A percentile compares a stretch with the other conserved stretches of the same genome.
These are phyloP conservation scores for Daldinia eschscholtzii DNA, from an alignment of 2,329 filamentous ascomycete genomes.

Conservation along the genomic window DNA sequence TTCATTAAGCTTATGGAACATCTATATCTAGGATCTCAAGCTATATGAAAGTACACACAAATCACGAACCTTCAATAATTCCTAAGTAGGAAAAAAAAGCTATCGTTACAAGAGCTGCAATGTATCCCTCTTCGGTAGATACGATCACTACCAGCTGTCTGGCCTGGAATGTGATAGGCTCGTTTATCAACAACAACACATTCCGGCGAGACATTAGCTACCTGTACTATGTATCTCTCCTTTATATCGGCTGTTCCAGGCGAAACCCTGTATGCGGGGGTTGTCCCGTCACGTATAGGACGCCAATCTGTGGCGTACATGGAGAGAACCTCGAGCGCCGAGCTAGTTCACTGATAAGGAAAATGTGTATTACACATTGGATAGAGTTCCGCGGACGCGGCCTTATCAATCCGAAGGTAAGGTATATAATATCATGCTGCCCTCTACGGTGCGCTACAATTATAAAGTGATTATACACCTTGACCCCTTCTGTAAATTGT, in stretches of 20 bases:
- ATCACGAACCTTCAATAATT: not conserved
- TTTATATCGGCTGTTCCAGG: constrained; percentile 16
- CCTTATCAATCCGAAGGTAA: constrained; percentile 7
- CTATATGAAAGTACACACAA: not conserved
- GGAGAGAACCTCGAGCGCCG: constrained; percentile 33
- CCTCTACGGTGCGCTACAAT: not conserved
- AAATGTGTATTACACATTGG: constrained; percentile 27
- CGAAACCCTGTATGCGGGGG: constrained; percentile 40
- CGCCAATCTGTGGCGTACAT: constrained; percentile 28
- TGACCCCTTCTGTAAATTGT: constrained; percentile 5
- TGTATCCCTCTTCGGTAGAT: constrained; percentile 30
- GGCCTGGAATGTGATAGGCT: constrained; percentile 33
- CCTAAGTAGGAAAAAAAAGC: not conserved
- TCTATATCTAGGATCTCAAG: not conserved
- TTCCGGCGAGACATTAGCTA: constrained; percentile 20
- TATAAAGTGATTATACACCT: constrained; percentile 2
- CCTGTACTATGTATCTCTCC: constrained; percentile 13
- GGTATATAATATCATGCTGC: constrained; percentile 29
- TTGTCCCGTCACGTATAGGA: constrained; percentile 29
- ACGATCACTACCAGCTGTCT: constrained; percentile 28
- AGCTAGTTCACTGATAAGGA: constrained; percentile 40
- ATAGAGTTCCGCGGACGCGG: constrained; percentile 6
- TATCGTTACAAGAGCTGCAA: constrained; percentile 20
- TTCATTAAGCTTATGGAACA: not conserved
- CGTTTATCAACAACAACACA: constrained; percentile 18